Conservation (phyloP, 2,329 filamentous ascomycete genomes). For the Hymenoscyphus occultus region DNA sequence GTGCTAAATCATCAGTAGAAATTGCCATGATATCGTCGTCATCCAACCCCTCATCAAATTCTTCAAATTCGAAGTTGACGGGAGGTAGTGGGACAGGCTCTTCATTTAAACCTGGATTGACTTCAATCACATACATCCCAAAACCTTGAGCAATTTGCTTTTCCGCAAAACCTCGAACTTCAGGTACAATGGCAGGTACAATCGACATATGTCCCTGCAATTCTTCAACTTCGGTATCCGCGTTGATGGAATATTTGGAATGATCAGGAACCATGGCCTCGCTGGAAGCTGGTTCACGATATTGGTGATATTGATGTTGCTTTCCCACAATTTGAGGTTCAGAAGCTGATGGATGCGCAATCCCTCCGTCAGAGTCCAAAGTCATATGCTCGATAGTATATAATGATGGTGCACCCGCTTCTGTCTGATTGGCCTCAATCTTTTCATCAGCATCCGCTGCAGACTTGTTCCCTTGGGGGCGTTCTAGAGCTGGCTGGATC, state of each 20-base stretch:
- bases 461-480: background rate
- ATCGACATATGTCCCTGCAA: background rate
- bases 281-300: constrained; percentile 15
- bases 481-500: background rate
- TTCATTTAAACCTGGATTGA: background rate
- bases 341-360: background rate
- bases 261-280: constrained; percentile 7
- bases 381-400: background rate
- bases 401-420: background rate
- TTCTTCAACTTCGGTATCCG: background rate
- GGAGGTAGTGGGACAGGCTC: background rate
- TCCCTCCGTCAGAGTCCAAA: background rate
- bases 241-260: background rate
- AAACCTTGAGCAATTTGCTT: background rate
- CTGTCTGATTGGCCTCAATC: background rate
- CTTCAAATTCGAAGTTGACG: constrained; percentile 15
- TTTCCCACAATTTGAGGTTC: background rate
- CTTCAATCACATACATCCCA: background rate
- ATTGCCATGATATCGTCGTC: constrained; percentile 30
- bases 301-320: background rate
- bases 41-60: constrained; percentile 30
- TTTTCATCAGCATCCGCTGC: background rate
- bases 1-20: constrained; percentile 12
- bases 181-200: background rate
- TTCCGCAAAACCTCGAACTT: background rate